Evolutionary conservation across 495 filamentous ascomycete genomes (phyloP).

Genomic region (Penicillium arizonense): DNA sequence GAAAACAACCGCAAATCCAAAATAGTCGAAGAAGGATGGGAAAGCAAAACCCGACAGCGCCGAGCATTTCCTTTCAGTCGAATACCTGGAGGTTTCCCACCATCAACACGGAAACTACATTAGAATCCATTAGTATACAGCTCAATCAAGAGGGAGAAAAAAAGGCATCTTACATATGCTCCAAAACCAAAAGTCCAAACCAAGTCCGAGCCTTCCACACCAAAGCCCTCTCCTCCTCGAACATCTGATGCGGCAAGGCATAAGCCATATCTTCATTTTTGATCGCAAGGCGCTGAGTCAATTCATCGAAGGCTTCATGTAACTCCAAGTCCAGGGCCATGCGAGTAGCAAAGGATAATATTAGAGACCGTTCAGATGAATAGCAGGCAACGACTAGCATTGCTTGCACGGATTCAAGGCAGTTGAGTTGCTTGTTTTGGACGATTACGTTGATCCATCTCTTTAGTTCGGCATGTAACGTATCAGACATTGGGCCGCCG

Average conservation of each 20-base stretch:
- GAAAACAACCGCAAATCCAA: slow-evolving; percentile 51
- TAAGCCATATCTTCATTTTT: slow-evolving; percentile 22
- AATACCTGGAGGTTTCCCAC: slow-evolving; percentile 48
- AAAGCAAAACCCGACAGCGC: slow-evolving; percentile 42
- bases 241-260: slow-evolving; percentile 7
- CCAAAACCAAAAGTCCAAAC: slow-evolving; percentile 46
- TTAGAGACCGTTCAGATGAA: slow-evolving; percentile 44
- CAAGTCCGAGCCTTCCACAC: slow-evolving; percentile 44
- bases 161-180: slow-evolving; percentile 39
- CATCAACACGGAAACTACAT: slow-evolving; percentile 47
- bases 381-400: slow-evolving; percentile 49
- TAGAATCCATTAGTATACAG: slow-evolving; percentile 1
- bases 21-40: slow-evolving; percentile 39
- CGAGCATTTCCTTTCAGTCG: slow-evolving; percentile 37
- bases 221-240: slow-evolving; percentile 29
- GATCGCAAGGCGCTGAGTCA: slow-evolving; percentile 30
- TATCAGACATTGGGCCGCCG: slow-evolving; percentile 33
- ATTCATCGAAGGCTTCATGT: slow-evolving; percentile 40
- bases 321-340: slow-evolving; percentile 47
- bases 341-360: slow-evolving; percentile 46
- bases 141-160: not conserved
- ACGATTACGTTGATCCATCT: slow-evolving; percentile 46
- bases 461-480: slow-evolving; percentile 42
- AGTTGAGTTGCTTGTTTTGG: slow-evolving; percentile 32
- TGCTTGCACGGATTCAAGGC: slow-evolving; percentile 48